A percentile compares a stretch with the other conserved stretches of the same genome.
Evolutionary conservation across 2,329 filamentous ascomycete species (phyloP).

Genomic region (Cyphellophora europaea): DNA sequence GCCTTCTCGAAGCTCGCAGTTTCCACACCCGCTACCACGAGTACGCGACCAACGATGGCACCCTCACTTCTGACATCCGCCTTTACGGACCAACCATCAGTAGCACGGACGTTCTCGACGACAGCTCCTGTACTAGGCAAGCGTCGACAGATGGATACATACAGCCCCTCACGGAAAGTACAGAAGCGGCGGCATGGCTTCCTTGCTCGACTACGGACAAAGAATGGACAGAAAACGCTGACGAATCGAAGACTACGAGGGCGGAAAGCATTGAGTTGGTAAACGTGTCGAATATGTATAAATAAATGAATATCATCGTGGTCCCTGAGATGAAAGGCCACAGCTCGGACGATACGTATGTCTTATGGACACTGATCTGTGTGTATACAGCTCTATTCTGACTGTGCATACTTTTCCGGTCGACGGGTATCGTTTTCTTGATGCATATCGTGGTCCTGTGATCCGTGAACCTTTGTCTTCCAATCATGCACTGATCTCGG

Average conservation of each 20-base stretch:
- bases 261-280: conserved; percentile 43
- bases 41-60: background rate
- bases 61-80: conserved; percentile 1
- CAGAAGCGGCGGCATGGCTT: conserved; percentile 56
- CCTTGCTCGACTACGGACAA: conserved; percentile 41
- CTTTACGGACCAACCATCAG: conserved; percentile 3
- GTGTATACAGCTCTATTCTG: no score
- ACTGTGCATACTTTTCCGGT: no score
- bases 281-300: no score
- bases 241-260: conserved; percentile 46
- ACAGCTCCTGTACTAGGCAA: conserved; percentile 32
- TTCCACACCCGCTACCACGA: background rate
- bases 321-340: no score
- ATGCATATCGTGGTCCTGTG: no score
- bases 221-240: conserved; percentile 45
- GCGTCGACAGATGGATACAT: conserved; percentile 42
- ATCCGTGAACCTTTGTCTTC: no score
- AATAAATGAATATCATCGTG: conserved; percentile 21
- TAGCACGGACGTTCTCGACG: conserved; percentile 29
- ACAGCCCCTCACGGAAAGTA: conserved; percentile 49
- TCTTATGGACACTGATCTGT: no score
- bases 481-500: background rate
- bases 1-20: conserved; percentile 10
- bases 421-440: no score
- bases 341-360: no score